Percentiles rank a stretch among this genome's conserved stretches.
These are phyloP conservation scores for Jimgerdemannia flammicorona DNA, from an alignment of 192 early-diverging fungal species.

Conservation along the genomic window DNA sequence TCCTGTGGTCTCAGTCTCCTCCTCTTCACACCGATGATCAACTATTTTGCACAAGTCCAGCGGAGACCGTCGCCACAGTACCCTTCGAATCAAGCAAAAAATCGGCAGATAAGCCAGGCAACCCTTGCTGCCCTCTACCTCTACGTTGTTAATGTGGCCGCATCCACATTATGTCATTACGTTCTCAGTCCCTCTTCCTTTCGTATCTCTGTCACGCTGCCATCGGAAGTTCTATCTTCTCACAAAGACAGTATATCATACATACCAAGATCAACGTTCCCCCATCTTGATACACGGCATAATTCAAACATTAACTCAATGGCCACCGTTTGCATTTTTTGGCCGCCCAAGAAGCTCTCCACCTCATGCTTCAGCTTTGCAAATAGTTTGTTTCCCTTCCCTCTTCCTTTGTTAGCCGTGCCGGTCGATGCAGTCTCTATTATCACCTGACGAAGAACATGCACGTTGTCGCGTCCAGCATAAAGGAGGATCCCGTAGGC, in stretches of 20 bases:
- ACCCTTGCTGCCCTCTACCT: no score
- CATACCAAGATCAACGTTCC: conserved; percentile 48
- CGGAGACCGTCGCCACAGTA: no score
- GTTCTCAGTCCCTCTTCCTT: no score
- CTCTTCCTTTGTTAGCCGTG: background rate
- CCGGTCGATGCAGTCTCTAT: conserved; percentile 1
- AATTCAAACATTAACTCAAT: conserved; percentile 60
- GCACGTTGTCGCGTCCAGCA: conserved; percentile 41
- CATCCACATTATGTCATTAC: no score
- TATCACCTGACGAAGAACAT: conserved; percentile 37
- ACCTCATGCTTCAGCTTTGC: conserved; percentile 48
- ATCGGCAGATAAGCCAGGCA: no score
- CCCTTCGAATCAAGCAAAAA: no score
- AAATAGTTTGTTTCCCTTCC: conserved; percentile 30
- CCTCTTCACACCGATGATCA: no score
- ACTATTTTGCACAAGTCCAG: no score
- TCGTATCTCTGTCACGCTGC: no score
- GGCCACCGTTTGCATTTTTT: conserved; percentile 36
- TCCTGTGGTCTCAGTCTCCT: background rate
- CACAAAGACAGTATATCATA: background rate
- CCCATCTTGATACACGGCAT: conserved; percentile 49
- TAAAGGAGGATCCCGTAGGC: conserved; percentile 40
- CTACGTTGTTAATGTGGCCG: no score
- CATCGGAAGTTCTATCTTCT: background rate
- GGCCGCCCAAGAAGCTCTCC: conserved; percentile 20